Evolutionary conservation across 768 basidiomycete genomes (phyloP).

Genomic region (Leccinum fibrillosum): DNA sequence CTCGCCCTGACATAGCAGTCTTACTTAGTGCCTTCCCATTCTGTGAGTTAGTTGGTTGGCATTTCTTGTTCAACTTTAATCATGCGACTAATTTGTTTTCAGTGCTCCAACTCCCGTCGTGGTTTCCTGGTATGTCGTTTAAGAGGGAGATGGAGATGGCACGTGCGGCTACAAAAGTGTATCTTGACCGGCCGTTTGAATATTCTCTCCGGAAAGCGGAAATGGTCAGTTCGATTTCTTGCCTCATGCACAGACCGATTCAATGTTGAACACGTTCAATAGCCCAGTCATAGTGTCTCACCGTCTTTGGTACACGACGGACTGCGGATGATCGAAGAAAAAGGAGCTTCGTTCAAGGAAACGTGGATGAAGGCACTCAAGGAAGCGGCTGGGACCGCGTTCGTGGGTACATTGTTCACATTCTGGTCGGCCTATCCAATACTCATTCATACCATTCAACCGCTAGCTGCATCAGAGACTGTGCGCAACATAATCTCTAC

Average conservation of each 20-base stretch:
- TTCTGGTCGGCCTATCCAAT: neutral
- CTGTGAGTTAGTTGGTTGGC: neutral
- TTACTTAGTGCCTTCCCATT: neutral
- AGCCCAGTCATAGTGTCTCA: neutral
- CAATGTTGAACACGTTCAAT: neutral
- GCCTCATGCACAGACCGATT: neutral
- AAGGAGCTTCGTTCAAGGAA: neutral
- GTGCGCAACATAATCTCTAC: neutral
- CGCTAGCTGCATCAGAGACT: neutral
- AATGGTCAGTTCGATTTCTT: neutral
- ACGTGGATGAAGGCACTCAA: neutral
- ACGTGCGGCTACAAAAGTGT: neutral
- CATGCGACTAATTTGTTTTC: neutral
- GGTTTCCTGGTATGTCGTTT: neutral
- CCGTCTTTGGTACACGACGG: neutral
- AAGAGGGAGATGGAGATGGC: neutral
- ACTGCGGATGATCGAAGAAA: neutral
- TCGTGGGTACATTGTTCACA: neutral
- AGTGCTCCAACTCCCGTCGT: neutral
- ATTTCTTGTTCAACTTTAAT: neutral
- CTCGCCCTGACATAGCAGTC: neutral
- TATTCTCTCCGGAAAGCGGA: neutral
- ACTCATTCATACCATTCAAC: neutral
- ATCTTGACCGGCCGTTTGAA: neutral
- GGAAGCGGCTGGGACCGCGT: neutral